phyloP scores from a whole-genome alignment of 176 grass and related monocot genomes.

The Alloteropsis semialata region DNA sequence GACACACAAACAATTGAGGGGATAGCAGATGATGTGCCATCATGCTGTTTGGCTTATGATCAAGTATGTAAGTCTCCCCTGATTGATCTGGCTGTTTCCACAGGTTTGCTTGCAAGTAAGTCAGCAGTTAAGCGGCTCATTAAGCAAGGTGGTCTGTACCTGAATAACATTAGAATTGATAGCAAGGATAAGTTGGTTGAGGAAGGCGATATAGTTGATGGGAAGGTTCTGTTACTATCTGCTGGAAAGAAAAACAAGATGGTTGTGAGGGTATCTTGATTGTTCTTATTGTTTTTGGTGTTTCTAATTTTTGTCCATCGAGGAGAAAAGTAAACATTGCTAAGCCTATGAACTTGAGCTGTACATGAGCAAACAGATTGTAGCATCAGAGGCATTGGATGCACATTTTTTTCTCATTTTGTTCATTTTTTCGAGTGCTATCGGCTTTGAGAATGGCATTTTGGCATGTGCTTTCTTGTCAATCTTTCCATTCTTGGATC shows the following conservation, averaged over 20 bases:
- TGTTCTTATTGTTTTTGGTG: slow-evolving; percentile 31
- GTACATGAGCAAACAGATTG: neutral
- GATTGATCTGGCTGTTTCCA: slow-evolving; percentile 83
- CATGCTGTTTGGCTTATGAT: slow-evolving; percentile 64
- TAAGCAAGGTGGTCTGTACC: slow-evolving; percentile 89
- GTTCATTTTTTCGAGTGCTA: neutral
- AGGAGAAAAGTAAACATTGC: neutral
- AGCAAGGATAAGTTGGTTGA: slow-evolving; percentile 65
- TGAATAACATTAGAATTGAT: slow-evolving; percentile 76
- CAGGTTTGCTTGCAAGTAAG: slow-evolving; percentile 73
- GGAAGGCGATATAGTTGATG: slow-evolving; percentile 72
- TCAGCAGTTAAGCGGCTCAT: slow-evolving; percentile 65
- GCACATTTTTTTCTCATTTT: neutral
- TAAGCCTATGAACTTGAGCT: slow-evolving; percentile 15
- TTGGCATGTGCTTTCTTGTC: neutral
- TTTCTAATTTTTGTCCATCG: slow-evolving; percentile 15
- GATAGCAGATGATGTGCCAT: slow-evolving; percentile 85
- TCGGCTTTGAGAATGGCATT: neutral
- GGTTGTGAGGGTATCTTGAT: slow-evolving; percentile 83
- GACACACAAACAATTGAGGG: slow-evolving; percentile 73
- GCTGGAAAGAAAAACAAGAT: slow-evolving; percentile 98
- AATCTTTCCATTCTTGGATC: neutral
- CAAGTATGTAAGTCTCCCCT: slow-evolving; percentile 81
- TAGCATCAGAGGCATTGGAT: neutral
- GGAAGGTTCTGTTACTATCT: slow-evolving; percentile 81